These are phyloP conservation scores for Lactarius pseudohatsudake DNA, from an alignment of 768 basidiomycete species.

Conservation along the genomic window DNA sequence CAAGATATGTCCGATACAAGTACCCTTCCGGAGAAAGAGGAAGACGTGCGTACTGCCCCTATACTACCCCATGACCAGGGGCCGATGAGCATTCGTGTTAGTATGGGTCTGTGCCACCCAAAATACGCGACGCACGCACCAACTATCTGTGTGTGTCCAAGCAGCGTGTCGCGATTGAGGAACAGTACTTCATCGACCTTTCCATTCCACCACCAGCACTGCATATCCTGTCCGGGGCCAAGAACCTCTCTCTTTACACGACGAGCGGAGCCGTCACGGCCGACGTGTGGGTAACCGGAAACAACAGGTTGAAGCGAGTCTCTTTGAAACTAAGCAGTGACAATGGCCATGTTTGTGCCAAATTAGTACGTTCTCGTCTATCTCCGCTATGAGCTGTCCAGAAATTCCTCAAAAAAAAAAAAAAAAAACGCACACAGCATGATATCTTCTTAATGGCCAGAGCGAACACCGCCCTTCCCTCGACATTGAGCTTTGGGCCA, in stretches of 20 bases:
- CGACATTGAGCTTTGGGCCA: constrained; percentile 1
- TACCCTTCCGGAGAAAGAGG: background rate
- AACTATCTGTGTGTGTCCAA: constrained; percentile 11
- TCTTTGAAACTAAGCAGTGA: background rate
- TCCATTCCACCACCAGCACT: background rate
- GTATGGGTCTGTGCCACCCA: background rate
- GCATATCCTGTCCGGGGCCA: background rate
- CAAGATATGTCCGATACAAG: background rate
- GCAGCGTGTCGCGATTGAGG: background rate
- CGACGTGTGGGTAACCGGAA: constrained; percentile 8
- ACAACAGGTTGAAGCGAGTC: background rate
- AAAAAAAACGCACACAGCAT: constrained; percentile 1
- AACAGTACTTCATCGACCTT: constrained; percentile 10
- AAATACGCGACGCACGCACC: background rate
- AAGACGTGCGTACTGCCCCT: background rate
- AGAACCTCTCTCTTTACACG: constrained; percentile 13
- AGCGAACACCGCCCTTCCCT: background rate
- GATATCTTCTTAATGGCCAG: background rate
- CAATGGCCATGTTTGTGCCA: constrained; percentile 1
- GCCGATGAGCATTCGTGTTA: background rate
- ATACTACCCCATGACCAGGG: background rate
- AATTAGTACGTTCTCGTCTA: constrained; percentile 7
- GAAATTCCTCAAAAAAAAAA: background rate
- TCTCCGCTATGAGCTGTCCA: background rate
- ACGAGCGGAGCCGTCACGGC: constrained; percentile 7